These are phyloP conservation scores for Violaceomyces palustris DNA, from an alignment of 1,284 basidiomycete species.

Conservation along the genomic window DNA sequence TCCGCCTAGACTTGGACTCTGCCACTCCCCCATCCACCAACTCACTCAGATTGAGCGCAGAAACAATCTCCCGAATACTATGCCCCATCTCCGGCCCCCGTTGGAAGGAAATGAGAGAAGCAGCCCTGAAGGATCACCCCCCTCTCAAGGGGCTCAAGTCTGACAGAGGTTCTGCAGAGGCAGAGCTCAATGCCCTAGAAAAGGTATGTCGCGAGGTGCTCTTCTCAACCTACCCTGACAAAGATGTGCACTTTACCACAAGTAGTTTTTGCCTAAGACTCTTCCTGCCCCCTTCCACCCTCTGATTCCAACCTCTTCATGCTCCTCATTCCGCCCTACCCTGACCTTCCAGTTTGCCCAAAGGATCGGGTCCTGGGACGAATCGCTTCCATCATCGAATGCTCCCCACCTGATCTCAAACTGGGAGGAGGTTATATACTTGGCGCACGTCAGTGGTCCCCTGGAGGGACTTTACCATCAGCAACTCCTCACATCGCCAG, in stretches of 20 bases:
- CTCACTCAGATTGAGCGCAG: neutral
- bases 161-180: constrained; percentile 14
- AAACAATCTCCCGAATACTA: neutral
- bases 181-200: constrained; percentile 17
- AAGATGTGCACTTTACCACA: too few relatives aligned
- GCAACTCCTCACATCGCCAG: constrained; percentile 2
- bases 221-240: neutral
- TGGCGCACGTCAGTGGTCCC: constrained; percentile 19
- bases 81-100: constrained; percentile 20
- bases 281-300: too few relatives aligned
- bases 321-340: neutral
- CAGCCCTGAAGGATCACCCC: constrained; percentile 12
- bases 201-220: constrained; percentile 1
- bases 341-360: neutral
- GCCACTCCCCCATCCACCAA: neutral
- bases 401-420: constrained; percentile 22
- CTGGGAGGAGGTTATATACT: constrained; percentile 32
- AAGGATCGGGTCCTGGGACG: constrained; percentile 12
- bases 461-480: constrained; percentile 16
- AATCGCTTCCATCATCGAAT: constrained; percentile 31
- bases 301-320: constrained; percentile 1
- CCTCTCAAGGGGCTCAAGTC: constrained; percentile 22
- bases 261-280: too few relatives aligned
- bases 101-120: too few relatives aligned
- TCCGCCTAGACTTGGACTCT: too few relatives aligned